Evolutionary conservation across 225 moss, liverwort and hornwort species (phyloP).

Genomic region (Pseudoscleropodium purum): DNA sequence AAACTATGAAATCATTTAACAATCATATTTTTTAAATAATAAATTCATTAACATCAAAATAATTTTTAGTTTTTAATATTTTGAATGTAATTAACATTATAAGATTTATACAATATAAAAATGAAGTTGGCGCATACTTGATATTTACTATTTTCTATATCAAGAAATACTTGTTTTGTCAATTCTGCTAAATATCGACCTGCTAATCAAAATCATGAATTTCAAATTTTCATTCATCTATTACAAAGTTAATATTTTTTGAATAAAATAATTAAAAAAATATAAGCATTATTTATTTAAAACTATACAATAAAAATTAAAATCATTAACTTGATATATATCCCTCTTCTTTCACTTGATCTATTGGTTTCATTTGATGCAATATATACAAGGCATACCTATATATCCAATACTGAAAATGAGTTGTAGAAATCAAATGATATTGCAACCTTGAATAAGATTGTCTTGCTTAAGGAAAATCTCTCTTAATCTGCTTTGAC

Average conservation of each 20-base stretch:
- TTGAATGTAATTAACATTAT: background rate
- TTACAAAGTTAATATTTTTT: too few relatives aligned
- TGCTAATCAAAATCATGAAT: background rate
- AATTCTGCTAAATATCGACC: conserved; percentile 89
- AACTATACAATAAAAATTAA: background rate
- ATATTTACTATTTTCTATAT: conserved; percentile 96
- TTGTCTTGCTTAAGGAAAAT: conserved; percentile 98
- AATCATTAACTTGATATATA: background rate
- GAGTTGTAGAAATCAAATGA: background rate
- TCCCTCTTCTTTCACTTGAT: background rate
- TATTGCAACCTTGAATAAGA: conserved; percentile 75
- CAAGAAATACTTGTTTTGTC: conserved; percentile 90
- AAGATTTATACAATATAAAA: background rate
- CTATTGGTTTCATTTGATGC: background rate
- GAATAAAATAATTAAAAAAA: too few relatives aligned
- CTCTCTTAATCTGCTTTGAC: conserved; percentile 92
- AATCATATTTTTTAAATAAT: background rate
- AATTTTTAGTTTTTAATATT: background rate
- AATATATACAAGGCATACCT: background rate
- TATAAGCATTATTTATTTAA: too few relatives aligned
- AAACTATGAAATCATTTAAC: background rate
- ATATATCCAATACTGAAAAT: conserved; percentile 1
- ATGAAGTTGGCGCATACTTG: conserved; percentile 30
- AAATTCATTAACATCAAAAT: background rate
- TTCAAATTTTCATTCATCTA: background rate